Evolutionary conservation across 352 stramenopile genomes (phyloP).

Genomic region (Phytophthora melonis): DNA sequence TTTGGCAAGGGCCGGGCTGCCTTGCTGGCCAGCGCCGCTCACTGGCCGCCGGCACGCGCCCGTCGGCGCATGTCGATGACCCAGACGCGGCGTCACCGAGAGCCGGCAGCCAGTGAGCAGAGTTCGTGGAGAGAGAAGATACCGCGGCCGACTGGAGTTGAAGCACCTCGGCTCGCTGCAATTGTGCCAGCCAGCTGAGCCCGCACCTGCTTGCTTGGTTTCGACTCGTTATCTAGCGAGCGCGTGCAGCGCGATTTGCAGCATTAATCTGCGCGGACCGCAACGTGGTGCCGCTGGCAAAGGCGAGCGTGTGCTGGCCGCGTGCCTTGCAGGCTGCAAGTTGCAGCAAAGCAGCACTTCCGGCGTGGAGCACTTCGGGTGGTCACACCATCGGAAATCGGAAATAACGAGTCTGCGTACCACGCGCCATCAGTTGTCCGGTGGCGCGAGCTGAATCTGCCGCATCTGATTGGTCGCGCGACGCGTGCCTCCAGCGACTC

Average conservation of each 20-base stretch:
- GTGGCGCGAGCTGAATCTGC: conserved; percentile 9
- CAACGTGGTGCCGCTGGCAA: conserved; percentile 7
- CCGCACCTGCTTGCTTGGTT: neutral
- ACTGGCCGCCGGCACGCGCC: conserved; percentile 27
- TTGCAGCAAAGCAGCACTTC: neutral
- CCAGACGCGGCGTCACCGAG: neutral
- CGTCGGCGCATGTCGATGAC: conserved; percentile 10
- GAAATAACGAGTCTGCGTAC: too few relatives aligned
- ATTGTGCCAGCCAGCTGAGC: neutral
- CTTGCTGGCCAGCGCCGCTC: neutral
- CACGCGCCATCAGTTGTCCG: neutral
- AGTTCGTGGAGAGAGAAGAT: conserved; percentile 18
- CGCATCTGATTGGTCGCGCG: conserved; percentile 31
- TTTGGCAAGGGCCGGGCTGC: conserved; percentile 12
- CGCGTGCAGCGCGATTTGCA: conserved; percentile 22
- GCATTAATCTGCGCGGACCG: conserved; percentile 7
- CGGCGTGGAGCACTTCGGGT: too few relatives aligned
- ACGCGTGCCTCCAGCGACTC: conserved; percentile 25
- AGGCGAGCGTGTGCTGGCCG: conserved; percentile 14
- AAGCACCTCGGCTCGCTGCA: conserved; percentile 1
- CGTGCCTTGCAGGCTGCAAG: too few relatives aligned
- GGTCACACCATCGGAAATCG: too few relatives aligned
- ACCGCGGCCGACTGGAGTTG: conserved; percentile 3
- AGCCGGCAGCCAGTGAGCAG: conserved; percentile 2
- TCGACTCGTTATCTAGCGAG: neutral